Percentiles rank a stretch among this genome's conserved stretches.
These are phyloP conservation scores for Chrysoporthe puriensis DNA, from an alignment of 2,329 filamentous ascomycete genomes.

Conservation along the genomic window DNA sequence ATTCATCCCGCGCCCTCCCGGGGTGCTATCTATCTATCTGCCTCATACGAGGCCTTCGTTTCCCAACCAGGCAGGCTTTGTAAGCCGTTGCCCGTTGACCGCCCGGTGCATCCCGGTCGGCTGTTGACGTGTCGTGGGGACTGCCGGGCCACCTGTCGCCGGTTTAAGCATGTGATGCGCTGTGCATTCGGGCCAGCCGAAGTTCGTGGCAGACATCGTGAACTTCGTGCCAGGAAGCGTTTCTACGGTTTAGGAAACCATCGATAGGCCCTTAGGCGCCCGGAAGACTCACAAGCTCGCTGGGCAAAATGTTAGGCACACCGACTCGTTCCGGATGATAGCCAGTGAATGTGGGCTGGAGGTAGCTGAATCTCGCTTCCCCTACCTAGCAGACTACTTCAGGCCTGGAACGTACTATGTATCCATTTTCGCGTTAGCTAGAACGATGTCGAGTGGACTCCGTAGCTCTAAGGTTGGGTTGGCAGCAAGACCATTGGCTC, in stretches of 20 bases:
- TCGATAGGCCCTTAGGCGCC: not conserved
- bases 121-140: constrained; percentile 9
- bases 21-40: not conserved
- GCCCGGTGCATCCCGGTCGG: constrained; percentile 5
- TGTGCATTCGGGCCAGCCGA: constrained; percentile 1
- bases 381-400: not conserved
- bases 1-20: not conserved
- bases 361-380: not conserved
- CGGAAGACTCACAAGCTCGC: not conserved
- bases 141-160: constrained; percentile 3
- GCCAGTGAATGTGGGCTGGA: not conserved
- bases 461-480: not conserved
- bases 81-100: not conserved
- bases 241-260: not conserved
- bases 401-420: not conserved
- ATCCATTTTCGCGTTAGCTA: not conserved
- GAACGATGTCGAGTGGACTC: not conserved
- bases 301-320: constrained; percentile 8
- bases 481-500: not conserved
- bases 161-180: not conserved
- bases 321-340: not conserved
- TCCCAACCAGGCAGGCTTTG: not conserved
- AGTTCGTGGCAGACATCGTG: not conserved
- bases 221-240: not conserved
- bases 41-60: not conserved